phyloP scores from a whole-genome alignment of 352 stramenopile species.

The Halophytophthora polymorphica region DNA sequence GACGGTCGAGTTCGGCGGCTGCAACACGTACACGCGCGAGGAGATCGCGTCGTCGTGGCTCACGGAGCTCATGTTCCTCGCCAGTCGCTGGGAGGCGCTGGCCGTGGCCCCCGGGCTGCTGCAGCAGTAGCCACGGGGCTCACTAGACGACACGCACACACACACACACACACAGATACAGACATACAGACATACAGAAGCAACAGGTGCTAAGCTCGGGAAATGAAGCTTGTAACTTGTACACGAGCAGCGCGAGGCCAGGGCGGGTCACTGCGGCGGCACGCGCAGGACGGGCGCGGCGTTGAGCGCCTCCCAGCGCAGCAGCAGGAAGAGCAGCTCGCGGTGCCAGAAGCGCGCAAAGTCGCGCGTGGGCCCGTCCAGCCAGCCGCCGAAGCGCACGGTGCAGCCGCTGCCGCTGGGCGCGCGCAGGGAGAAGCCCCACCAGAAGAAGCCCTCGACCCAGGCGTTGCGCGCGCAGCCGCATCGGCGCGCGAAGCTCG shows the following conservation, averaged over 20 bases:
- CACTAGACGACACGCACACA: too few species aligned
- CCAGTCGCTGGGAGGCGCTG: slow-evolving; percentile 52
- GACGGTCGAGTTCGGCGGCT: slow-evolving; percentile 40
- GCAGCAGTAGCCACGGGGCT: slow-evolving; percentile 25
- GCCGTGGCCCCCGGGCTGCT: slow-evolving; percentile 42
- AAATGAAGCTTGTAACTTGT: too few species aligned
- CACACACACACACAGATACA: background rate
- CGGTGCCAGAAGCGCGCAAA: slow-evolving; percentile 31
- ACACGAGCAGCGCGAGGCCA: too few species aligned
- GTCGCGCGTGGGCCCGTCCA: slow-evolving; percentile 25
- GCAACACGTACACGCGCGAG: slow-evolving; percentile 50
- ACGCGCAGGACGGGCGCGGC: slow-evolving; percentile 27
- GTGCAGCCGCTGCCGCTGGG: slow-evolving; percentile 8
- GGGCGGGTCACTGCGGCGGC: slow-evolving; percentile 3
- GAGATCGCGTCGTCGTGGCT: slow-evolving; percentile 46
- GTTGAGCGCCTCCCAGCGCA: slow-evolving; percentile 31
- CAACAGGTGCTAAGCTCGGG: too few species aligned
- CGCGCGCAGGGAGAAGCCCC: slow-evolving; percentile 15
- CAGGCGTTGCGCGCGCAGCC: slow-evolving; percentile 30
- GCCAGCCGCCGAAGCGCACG: slow-evolving; percentile 27
- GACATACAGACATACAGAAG: too few species aligned
- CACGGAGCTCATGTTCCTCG: slow-evolving; percentile 55
- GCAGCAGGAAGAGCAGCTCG: slow-evolving; percentile 32
- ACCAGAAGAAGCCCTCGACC: slow-evolving; percentile 36
- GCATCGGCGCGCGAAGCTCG: slow-evolving; percentile 26